These are phyloP conservation scores for Naganishia antarctica DNA, from an alignment of 768 basidiomycete genomes.

Conservation along the genomic window DNA sequence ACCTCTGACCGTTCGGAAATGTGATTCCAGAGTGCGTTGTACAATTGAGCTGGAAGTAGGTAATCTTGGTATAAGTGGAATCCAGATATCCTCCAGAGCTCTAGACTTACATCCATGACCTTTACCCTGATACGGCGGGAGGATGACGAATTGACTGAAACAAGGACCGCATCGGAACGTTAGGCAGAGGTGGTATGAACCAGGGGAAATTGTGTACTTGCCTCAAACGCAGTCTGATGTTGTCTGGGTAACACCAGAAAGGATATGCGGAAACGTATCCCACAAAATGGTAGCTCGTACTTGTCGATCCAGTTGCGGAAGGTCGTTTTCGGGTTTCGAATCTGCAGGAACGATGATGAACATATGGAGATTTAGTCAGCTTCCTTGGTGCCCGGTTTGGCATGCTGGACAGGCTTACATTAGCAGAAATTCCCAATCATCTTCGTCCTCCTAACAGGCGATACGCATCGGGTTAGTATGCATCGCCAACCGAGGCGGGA, in stretches of 20 bases:
- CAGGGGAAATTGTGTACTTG: slow-evolving; percentile 47
- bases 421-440: slow-evolving; percentile 51
- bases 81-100: background rate
- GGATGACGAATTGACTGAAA: slow-evolving; percentile 82
- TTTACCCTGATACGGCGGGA: slow-evolving; percentile 79
- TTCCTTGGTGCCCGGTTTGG: too few relatives aligned
- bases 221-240: slow-evolving; percentile 79
- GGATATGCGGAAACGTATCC: slow-evolving; percentile 93
- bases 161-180: slow-evolving; percentile 3
- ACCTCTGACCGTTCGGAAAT: slow-evolving; percentile 63
- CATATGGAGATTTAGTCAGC: too few relatives aligned
- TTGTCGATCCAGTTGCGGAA: slow-evolving; percentile 30
- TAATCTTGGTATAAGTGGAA: background rate
- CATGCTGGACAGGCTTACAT: slow-evolving; percentile 57
- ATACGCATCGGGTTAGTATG: background rate
- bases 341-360: slow-evolving; percentile 52
- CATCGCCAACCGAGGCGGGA: background rate
- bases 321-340: slow-evolving; percentile 72
- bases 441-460: slow-evolving; percentile 13
- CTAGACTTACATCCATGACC: slow-evolving; percentile 77
- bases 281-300: slow-evolving; percentile 76
- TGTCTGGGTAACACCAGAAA: slow-evolving; percentile 94
- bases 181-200: too few relatives aligned
- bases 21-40: slow-evolving; percentile 76
- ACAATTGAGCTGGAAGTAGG: slow-evolving; percentile 65